A percentile compares a stretch with the other conserved stretches of the same genome.
phyloP scores from a whole-genome alignment of 2,329 filamentous ascomycete species.

The Colletotrichum sp. region DNA sequence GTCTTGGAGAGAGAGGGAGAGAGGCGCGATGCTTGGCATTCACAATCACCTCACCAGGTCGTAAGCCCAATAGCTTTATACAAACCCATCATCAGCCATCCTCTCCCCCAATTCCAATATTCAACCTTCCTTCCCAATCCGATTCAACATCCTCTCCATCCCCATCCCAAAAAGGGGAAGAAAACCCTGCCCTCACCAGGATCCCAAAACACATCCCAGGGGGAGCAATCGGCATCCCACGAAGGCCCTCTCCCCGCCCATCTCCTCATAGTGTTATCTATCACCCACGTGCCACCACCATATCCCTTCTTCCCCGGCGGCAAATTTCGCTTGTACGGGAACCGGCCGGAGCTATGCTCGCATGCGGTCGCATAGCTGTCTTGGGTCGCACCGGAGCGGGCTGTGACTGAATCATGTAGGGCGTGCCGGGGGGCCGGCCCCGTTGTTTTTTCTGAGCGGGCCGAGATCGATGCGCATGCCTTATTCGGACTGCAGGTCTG shows the following conservation, averaged over 20 bases:
- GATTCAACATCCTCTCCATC: background rate
- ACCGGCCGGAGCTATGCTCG: background rate
- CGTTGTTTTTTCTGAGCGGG: background rate
- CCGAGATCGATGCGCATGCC: background rate
- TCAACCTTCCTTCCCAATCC: background rate
- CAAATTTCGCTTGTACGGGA: background rate
- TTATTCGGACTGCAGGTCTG: background rate
- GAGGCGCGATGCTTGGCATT: background rate
- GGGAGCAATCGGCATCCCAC: background rate
- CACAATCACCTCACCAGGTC: background rate
- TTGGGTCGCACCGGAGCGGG: background rate
- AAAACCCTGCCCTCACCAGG: background rate
- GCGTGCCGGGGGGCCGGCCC: background rate
- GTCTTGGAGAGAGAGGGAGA: background rate
- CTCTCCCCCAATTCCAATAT: background rate
- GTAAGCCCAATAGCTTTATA: background rate
- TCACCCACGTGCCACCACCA: background rate
- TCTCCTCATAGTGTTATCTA: background rate
- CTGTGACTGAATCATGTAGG: background rate
- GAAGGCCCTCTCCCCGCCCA: background rate
- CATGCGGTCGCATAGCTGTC: background rate
- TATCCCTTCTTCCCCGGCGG: background rate
- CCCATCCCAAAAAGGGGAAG: background rate
- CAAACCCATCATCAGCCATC: background rate
- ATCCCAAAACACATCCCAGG: background rate